Base-by-base conservation (phyloP, 164 flowering plant species). In the Vitis labrusca region DNA sequence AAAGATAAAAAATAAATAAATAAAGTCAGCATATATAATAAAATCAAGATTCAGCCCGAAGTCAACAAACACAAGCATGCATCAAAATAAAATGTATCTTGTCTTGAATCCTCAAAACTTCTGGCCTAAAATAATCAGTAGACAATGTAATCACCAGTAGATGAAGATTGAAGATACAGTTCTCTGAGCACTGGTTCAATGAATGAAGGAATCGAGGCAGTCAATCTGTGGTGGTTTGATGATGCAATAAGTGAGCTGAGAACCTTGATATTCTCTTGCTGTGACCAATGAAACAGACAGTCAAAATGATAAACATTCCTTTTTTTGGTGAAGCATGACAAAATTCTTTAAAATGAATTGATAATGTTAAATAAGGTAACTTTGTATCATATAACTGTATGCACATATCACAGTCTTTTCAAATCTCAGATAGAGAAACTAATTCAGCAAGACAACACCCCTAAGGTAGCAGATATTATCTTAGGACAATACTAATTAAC, bases 171-270 rank as follows among this genome's bases (percentile, higher is more conserved):
- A 60, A 68, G 66, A 81, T 74, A 86, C 0, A 95, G 79, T 56
- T 78, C 84, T 52, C 50, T 51, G 14, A 93, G 85, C 77, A 93
- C 61, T 67, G 98, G 98, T 57, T 78, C 68, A 58, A 95, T 76
- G 53, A 74, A 78, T 51, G 66, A 30, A 54, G 79, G 79, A 27
- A 86, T 50, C 59, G 79, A 77, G 16, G 86, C 76, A 15, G 66
- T 78, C 75, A 95, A 77, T 52, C 64, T 71, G 19, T 63, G 62
- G 78, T 93, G 90, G 56, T 74, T 85, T 73, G 99, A 88, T 37
- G 85, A 75, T 27, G 75, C 71, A 70, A 95, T 78, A 29, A 85
- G 86, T 10, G 73, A 77, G 66, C 78, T 51, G 59, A 92, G n/a
- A 30, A 10, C 62, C 76, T 74, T 68, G 13, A 86, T 61, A 59